Percentiles rank a stretch among this genome's conserved stretches.
These are phyloP conservation scores for Trichomonas vaginalis DNA, from an alignment of 208 protist genomes.

Conservation along the genomic window DNA sequence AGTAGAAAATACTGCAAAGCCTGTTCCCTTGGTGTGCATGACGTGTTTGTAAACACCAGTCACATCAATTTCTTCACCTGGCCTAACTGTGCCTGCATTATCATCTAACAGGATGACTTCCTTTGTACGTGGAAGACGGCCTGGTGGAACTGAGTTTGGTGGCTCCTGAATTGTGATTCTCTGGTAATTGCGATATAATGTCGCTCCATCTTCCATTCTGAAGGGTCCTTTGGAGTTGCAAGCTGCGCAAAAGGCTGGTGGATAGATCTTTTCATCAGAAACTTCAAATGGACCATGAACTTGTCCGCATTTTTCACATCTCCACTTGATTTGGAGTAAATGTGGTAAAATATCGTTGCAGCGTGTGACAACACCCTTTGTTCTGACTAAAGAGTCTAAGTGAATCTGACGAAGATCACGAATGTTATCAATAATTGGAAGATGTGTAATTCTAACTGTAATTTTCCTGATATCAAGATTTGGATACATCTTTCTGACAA, in stretches of 20 bases:
- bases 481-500: neutral
- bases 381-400: slow-evolving; percentile 83
- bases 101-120: slow-evolving; percentile 89
- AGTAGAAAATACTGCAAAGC: slow-evolving; percentile 93
- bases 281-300: slow-evolving; percentile 49
- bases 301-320: slow-evolving; percentile 70
- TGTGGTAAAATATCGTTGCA: slow-evolving; percentile 89
- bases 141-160: slow-evolving; percentile 81
- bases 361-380: slow-evolving; percentile 89
- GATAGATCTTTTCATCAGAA: slow-evolving; percentile 53
- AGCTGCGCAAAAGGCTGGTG: neutral
- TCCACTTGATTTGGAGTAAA: slow-evolving; percentile 78
- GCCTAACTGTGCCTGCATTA: slow-evolving; percentile 83
- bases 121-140: slow-evolving; percentile 81
- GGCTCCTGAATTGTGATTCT: slow-evolving; percentile 85
- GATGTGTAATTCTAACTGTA: slow-evolving; percentile 77
- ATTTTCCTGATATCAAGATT: neutral
- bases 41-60: slow-evolving; percentile 78
- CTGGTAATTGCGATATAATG: slow-evolving; percentile 96
- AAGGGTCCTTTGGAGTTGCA: neutral
- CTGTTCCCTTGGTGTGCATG: neutral
- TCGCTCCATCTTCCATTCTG: slow-evolving; percentile 35
- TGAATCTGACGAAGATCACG: slow-evolving; percentile 76
- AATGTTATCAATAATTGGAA: slow-evolving; percentile 81
- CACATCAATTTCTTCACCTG: slow-evolving; percentile 63